Evolutionary conservation across 208 protist species (phyloP), one percentile per base, ranked within the genome.

Genomic region (Wallacemonas sp.): DNA sequence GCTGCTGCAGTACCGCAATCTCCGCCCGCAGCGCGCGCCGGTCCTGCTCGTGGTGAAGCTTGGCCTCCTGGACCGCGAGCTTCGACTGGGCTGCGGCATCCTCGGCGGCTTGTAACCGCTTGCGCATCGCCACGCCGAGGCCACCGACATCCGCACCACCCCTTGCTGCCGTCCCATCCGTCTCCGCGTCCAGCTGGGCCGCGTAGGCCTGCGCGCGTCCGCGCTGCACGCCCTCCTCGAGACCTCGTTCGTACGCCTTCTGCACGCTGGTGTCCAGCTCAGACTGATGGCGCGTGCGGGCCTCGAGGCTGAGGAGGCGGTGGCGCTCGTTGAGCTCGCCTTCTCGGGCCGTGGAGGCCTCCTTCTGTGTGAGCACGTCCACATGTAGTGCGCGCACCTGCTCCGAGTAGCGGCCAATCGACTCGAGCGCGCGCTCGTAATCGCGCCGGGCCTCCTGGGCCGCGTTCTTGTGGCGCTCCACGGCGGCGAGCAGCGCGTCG

Each of bases 351-450:
- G 52, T 46, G 61, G 67, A 62, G 22, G 87, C 61, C 25, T 90
- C 78, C 42, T 80, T 73, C 66, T 91, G 78, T 25, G 89, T 71
- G 41, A 46, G 67, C 26, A 90, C 29, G 55, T 94, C 83, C 23
- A 61, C 82, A 66, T 94, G 70, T 38, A 91, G 50, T 32, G 61
- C 62, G 18, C 75, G 74, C 12, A 76, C 69, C 55, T 76, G 64
- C 50, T 94, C 84, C 36, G 81, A 74, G n/a, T 77, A 80, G n/a
- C 74, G 72, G 26, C 82, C 73, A 39, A 94, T 86, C 41, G 74
- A 73, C 57, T 90, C 81, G 26, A 94, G 78, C 31, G 88, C 84
- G 5, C 74, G 76, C 31, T 91, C 84, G 67, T 94, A 94, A 59
- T 84, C 88, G 1, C 16, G 46, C 46, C 67, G 84, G 36, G 79